A percentile compares a stretch with the other conserved stretches of the same genome.
phyloP scores from a whole-genome alignment of 73 alveolate genomes.

The Durusdinium trenchii region DNA sequence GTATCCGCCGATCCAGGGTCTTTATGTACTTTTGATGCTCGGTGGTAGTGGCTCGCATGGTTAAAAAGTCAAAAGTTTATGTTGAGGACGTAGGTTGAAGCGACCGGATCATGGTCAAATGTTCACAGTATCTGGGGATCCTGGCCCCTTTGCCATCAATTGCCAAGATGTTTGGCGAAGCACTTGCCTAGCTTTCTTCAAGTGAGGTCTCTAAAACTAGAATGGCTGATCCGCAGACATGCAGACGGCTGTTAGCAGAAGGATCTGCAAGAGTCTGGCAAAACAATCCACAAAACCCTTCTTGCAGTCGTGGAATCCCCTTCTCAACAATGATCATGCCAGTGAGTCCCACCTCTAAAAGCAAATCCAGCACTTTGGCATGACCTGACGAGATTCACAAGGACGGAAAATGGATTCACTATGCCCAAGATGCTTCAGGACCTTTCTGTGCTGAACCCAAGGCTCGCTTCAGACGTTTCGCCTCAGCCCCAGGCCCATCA shows the following conservation, averaged over 20 bases:
- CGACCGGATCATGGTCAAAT: no score
- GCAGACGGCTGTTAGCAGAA: background rate
- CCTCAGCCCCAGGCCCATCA: constrained; percentile 6
- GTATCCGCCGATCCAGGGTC: no score
- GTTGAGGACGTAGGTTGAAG: no score
- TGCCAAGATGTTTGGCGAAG: constrained; percentile 50
- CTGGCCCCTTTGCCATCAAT: constrained; percentile 64
- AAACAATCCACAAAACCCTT: background rate
- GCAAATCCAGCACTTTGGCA: background rate
- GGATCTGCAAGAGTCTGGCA: background rate
- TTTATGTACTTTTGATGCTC: no score
- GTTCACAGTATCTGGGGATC: no score
- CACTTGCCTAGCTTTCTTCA: constrained; percentile 1
- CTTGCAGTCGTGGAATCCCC: no score
- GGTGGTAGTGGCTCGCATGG: no score
- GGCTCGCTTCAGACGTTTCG: background rate
- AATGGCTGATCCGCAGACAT: background rate
- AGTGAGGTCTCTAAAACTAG: background rate
- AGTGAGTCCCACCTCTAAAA: background rate
- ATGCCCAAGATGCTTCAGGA: background rate
- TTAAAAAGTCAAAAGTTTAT: no score
- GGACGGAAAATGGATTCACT: background rate
- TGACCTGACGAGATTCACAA: background rate
- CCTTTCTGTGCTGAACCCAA: background rate
- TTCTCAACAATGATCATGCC: background rate